Conservation (phyloP, 768 basidiomycete genomes). For the Mycena latifolia region DNA sequence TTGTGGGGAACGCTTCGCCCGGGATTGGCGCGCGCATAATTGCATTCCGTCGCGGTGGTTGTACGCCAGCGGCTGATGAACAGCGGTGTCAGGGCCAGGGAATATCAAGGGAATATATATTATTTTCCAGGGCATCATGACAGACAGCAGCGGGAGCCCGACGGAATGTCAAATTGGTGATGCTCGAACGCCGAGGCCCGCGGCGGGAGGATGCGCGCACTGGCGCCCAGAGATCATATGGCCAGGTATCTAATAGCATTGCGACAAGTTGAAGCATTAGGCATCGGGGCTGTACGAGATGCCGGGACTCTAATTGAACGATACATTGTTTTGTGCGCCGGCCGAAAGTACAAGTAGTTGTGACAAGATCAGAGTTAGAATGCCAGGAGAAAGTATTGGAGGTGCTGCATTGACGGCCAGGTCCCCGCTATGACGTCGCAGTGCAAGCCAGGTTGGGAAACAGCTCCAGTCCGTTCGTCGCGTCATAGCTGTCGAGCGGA, state of each 20-base stretch:
- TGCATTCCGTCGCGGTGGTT: background rate
- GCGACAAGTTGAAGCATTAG: background rate
- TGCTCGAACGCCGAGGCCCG: constrained; percentile 8
- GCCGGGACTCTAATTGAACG: background rate
- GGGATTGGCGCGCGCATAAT: constrained; percentile 7
- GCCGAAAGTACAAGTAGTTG: background rate
- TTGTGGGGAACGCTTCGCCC: constrained; percentile 34
- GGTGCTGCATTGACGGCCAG: no score
- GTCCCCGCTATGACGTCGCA: constrained; percentile 1
- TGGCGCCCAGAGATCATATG: constrained; percentile 20
- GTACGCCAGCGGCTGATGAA: constrained; percentile 10
- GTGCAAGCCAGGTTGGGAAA: background rate
- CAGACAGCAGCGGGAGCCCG: constrained; percentile 22
- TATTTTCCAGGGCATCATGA: no score
- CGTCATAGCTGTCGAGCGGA: constrained; percentile 18
- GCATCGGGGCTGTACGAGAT: constrained; percentile 10
- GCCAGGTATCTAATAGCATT: background rate
- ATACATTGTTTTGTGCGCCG: no score
- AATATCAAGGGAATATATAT: constrained; percentile 3
- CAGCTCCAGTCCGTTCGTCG: background rate
- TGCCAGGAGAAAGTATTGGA: no score
- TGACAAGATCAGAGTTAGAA: constrained; percentile 9
- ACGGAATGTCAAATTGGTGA: constrained; percentile 23
- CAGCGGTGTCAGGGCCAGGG: background rate
- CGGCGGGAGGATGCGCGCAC: constrained; percentile 12